Evolutionary conservation across 139 green algal species (phyloP).

Genomic region (Asterochloris sp.): DNA sequence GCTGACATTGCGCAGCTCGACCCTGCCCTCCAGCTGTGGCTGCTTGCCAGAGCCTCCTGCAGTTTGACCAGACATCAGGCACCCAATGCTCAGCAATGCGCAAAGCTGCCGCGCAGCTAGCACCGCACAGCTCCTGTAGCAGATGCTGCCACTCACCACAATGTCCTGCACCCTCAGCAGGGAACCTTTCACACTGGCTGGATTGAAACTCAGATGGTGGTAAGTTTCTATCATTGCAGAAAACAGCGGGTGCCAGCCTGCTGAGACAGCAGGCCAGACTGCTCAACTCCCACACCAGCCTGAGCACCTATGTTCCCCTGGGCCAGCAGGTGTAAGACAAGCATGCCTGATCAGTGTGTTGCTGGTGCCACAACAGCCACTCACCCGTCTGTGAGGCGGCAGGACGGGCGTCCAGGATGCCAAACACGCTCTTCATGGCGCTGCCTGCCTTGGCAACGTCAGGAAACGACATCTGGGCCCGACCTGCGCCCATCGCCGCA

Average conservation of each 20-base stretch:
- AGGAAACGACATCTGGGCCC: constrained; percentile 31
- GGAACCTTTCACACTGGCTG: not conserved
- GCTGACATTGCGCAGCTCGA: constrained; percentile 43
- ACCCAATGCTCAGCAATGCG: not conserved
- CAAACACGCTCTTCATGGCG: constrained; percentile 66
- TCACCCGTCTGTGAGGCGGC: constrained; percentile 40
- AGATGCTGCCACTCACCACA: not conserved
- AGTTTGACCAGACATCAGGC: not conserved
- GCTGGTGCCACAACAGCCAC: constrained; percentile 13
- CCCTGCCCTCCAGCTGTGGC: constrained; percentile 2
- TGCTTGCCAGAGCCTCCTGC: not conserved
- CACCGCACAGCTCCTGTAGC: not conserved
- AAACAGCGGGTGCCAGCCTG: not conserved
- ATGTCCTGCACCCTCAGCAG: not conserved
- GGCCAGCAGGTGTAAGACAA: not conserved
- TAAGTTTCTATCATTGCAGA: not conserved
- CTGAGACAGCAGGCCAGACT: not conserved
- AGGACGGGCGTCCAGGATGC: constrained; percentile 68
- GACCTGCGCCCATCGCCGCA: constrained; percentile 48
- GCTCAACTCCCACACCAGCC: too few species aligned
- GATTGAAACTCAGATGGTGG: not conserved
- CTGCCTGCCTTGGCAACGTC: constrained; percentile 67
- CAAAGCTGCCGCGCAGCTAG: not conserved
- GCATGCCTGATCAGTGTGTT: not conserved
- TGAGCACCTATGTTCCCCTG: not conserved